Evolutionary conservation across 805 yeast genomes (phyloP).

Genomic region (Candida ovalis): DNA sequence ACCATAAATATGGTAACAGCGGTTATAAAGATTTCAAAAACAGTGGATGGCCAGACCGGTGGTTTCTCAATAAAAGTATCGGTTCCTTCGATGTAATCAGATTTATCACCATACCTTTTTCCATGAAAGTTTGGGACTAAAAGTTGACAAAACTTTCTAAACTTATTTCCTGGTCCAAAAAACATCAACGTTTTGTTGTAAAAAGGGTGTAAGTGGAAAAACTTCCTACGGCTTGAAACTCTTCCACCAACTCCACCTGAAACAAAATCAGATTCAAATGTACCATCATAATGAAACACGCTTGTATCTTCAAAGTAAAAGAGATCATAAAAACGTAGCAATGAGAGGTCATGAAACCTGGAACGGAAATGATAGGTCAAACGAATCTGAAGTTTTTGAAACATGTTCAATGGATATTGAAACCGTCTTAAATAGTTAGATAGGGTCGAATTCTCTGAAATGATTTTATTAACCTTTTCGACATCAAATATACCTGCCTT

Average conservation of each 20-base stretch:
- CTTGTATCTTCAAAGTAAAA: conserved; percentile 6
- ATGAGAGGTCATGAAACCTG: background rate
- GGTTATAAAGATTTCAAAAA: conserved; percentile 49
- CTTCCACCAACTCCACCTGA: background rate
- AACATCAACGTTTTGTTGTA: conserved; percentile 63
- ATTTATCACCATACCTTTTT: conserved; percentile 41
- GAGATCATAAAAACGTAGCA: conserved; percentile 5
- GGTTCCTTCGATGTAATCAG: background rate
- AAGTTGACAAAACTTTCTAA: conserved; percentile 65
- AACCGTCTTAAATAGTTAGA: conserved; percentile 1
- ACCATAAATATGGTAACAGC: conserved; percentile 60
- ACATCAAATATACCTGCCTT: background rate
- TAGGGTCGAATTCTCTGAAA: conserved; percentile 1
- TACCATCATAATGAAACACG: conserved; percentile 6
- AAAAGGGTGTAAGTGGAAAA: conserved; percentile 51
- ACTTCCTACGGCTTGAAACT: conserved; percentile 34
- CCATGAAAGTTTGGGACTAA: conserved; percentile 69
- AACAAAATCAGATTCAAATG: conserved; percentile 1
- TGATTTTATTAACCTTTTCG: conserved; percentile 1
- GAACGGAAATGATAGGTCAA: background rate
- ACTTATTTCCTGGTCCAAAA: conserved; percentile 55
- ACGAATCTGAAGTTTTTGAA: conserved; percentile 3
- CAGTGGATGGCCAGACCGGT: conserved; percentile 39
- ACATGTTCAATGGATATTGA: conserved; percentile 2
- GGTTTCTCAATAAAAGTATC: background rate